phyloP scores from a whole-genome alignment of 176 grass and related monocot genomes.

The Oryza brachyantha region DNA sequence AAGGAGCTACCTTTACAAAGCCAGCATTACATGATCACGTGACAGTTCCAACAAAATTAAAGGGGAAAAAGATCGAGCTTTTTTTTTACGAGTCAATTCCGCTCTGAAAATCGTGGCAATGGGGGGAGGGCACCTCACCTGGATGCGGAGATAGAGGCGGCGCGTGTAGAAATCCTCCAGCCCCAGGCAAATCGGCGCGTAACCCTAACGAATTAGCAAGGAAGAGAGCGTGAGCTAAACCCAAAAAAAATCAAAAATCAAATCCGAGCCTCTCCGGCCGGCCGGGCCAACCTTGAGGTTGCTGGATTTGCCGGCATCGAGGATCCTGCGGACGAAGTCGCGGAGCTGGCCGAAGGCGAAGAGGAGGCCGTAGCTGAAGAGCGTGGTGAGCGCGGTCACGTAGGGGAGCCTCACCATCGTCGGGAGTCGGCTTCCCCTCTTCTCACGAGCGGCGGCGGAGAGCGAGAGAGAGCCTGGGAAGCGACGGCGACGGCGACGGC shows the following conservation, averaged over 20 bases:
- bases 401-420: constrained; percentile 75
- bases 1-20: background rate
- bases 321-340: constrained; percentile 73
- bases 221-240: background rate
- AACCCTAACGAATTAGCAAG: constrained; percentile 46
- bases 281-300: constrained; percentile 60
- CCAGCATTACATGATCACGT: background rate
- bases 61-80: background rate
- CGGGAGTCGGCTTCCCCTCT: no score
- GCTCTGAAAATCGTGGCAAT: background rate
- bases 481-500: no score
- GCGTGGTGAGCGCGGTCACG: constrained; percentile 65
- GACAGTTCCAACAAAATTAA: background rate
- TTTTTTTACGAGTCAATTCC: background rate
- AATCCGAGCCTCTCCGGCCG: constrained; percentile 1
- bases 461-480: background rate
- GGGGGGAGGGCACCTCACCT: constrained; percentile 41
- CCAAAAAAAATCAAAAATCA: background rate
- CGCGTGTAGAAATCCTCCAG: constrained; percentile 96
- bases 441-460: background rate
- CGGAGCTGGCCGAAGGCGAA: constrained; percentile 86
- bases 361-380: constrained; percentile 88
- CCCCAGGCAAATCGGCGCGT: constrained; percentile 88
- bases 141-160: constrained; percentile 90
- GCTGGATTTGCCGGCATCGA: constrained; percentile 66